Percentiles rank a stretch among this genome's conserved stretches.
These are phyloP conservation scores for Lachnellula cervina DNA, from an alignment of 2,329 filamentous ascomycete species.

Conservation along the genomic window DNA sequence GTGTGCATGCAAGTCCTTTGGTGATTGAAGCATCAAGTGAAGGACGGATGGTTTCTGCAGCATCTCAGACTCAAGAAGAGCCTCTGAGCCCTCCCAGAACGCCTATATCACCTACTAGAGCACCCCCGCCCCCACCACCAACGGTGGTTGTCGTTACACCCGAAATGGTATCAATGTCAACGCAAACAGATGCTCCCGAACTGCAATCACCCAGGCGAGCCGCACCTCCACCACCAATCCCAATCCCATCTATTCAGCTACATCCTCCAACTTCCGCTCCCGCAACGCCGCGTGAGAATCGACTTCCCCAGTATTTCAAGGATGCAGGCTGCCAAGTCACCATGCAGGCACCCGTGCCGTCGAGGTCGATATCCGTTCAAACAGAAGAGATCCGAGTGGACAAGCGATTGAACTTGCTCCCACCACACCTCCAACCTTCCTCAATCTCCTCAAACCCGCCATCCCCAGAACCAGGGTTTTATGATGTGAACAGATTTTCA, in stretches of 20 bases:
- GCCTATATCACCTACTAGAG: conserved; percentile 48
- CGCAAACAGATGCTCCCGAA: conserved; percentile 50
- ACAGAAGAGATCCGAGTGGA: conserved; percentile 90
- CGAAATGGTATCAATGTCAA: conserved; percentile 51
- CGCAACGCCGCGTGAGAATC: conserved; percentile 67
- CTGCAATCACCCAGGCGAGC: conserved; percentile 21
- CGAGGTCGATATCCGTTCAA: conserved; percentile 55
- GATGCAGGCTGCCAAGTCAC: conserved; percentile 78
- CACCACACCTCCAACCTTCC: conserved; percentile 74
- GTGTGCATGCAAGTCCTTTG: conserved; percentile 51
- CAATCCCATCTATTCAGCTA: conserved; percentile 80
- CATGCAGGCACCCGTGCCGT: conserved; percentile 39
- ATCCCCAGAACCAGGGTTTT: conserved; percentile 42
- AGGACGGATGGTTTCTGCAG: conserved; percentile 58
- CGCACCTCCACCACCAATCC: conserved; percentile 38
- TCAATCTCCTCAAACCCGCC: conserved; percentile 59
- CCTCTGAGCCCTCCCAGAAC: conserved; percentile 62
- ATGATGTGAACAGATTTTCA: conserved; percentile 41
- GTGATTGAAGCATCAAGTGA: conserved; percentile 43
- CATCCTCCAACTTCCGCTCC: conserved; percentile 83
- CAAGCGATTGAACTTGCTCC: conserved; percentile 67
- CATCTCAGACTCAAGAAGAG: conserved; percentile 58
- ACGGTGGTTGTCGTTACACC: conserved; percentile 29
- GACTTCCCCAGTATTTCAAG: conserved; percentile 76
- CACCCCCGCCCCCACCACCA: conserved; percentile 38